Evolutionary conservation across 2,329 filamentous ascomycete species (phyloP).

Genomic region (Ceratocystis cacaofunesta): DNA sequence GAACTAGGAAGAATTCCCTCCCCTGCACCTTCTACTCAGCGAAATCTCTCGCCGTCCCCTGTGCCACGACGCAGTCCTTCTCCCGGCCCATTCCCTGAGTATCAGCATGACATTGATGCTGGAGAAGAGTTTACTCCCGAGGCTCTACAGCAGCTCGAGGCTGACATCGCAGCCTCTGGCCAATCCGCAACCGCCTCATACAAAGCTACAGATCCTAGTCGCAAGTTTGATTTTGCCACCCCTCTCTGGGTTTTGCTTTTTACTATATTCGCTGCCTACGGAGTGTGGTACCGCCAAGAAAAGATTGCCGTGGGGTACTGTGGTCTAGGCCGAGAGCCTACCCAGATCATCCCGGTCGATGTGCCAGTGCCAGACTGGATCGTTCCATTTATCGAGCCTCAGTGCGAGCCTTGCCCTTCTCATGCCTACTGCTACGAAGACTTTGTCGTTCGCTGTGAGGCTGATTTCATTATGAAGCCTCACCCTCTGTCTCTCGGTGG

Average conservation of each 20-base stretch:
- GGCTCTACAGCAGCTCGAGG: slow-evolving; percentile 66
- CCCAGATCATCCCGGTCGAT: slow-evolving; percentile 34
- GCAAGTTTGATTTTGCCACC: slow-evolving; percentile 39
- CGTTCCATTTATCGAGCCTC: slow-evolving; percentile 53
- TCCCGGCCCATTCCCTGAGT: slow-evolving; percentile 15
- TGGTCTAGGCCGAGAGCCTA: slow-evolving; percentile 56
- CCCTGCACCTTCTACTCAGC: slow-evolving; percentile 9
- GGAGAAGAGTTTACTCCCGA: slow-evolving; percentile 93
- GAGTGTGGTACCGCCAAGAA: slow-evolving; percentile 78
- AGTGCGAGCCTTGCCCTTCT: slow-evolving; percentile 77
- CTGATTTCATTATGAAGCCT: slow-evolving; percentile 69
- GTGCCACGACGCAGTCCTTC: slow-evolving; percentile 15
- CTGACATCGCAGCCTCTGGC: slow-evolving; percentile 46
- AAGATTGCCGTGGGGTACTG: slow-evolving; percentile 96
- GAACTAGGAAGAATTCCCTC: slow-evolving; percentile 7
- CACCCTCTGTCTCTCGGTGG: slow-evolving; percentile 76
- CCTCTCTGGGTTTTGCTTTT: slow-evolving; percentile 58
- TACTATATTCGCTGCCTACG: slow-evolving; percentile 57
- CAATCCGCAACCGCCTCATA: slow-evolving; percentile 32
- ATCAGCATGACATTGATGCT: slow-evolving; percentile 36
- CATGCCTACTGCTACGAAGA: slow-evolving; percentile 80
- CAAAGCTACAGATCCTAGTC: slow-evolving; percentile 26
- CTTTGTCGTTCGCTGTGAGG: slow-evolving; percentile 65
- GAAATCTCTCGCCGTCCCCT: slow-evolving; percentile 15
- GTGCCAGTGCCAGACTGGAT: slow-evolving; percentile 56